These are phyloP conservation scores for Pezicula carpinea DNA, from an alignment of 2,329 filamentous ascomycete genomes.

Conservation along the genomic window DNA sequence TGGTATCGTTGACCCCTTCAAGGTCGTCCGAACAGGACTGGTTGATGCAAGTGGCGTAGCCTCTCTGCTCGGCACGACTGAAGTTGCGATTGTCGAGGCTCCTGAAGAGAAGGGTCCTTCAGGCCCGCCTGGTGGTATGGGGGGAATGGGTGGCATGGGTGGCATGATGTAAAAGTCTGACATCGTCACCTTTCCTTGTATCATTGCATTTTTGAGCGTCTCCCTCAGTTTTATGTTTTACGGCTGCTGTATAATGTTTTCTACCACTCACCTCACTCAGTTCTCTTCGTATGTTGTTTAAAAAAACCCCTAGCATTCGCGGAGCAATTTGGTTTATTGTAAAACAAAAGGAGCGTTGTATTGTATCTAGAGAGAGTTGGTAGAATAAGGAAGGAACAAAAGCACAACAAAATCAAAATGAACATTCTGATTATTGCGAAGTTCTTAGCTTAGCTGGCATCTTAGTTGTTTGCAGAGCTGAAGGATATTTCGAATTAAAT, in stretches of 20 bases:
- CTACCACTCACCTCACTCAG: constrained; percentile 22
- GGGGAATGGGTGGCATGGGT: constrained; percentile 35
- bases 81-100: constrained; percentile 96
- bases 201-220: background rate
- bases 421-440: background rate
- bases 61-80: constrained; percentile 93
- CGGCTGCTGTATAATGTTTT: constrained; percentile 24
- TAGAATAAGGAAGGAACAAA: constrained; percentile 24
- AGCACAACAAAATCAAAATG: constrained; percentile 15
- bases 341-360: background rate
- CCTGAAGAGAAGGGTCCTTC: constrained; percentile 81
- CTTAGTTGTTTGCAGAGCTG: no score
- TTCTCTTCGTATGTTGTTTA: constrained; percentile 25
- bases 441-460: background rate
- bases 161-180: constrained; percentile 31
- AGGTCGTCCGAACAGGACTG: constrained; percentile 96
- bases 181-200: constrained; percentile 9
- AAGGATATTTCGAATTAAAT: no score
- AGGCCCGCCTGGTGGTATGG: constrained; percentile 63
- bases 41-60: constrained; percentile 94
- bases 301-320: constrained; percentile 21
- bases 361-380: constrained; percentile 8
- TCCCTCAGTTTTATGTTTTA: constrained; percentile 4
- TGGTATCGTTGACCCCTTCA: constrained; percentile 98
- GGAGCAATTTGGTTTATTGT: constrained; percentile 23